A percentile compares a stretch with the other conserved stretches of the same genome.
Conservation (phyloP, 495 filamentous ascomycete genomes). For the Penicillium maclennaniae region DNA sequence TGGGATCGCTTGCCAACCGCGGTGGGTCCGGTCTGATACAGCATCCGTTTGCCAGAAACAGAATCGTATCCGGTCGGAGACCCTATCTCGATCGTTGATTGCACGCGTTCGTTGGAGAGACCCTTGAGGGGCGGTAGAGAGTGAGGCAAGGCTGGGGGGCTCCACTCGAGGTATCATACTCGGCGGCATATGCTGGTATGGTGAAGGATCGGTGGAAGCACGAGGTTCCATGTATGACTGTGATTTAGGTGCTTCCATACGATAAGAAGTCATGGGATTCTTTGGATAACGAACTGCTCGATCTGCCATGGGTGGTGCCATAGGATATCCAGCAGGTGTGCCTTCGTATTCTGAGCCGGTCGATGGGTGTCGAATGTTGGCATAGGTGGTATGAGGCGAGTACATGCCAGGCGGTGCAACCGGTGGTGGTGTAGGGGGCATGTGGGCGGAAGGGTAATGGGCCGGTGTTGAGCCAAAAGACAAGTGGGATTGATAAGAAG, state of each 20-base stretch:
- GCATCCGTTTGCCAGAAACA: constrained; percentile 23
- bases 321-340: constrained; percentile 29
- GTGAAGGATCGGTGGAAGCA: constrained; percentile 25
- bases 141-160: constrained; percentile 25
- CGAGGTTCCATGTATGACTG: constrained; percentile 26
- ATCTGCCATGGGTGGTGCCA: constrained; percentile 24
- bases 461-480: constrained; percentile 41
- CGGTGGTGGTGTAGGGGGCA: constrained; percentile 45
- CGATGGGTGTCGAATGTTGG: constrained; percentile 39
- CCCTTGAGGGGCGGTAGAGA: constrained; percentile 25
- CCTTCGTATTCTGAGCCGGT: constrained; percentile 35
- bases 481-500: constrained; percentile 38
- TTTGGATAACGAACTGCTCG: constrained; percentile 25
- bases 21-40: constrained; percentile 31
- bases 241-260: constrained; percentile 28
- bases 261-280: constrained; percentile 28
- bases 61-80: constrained; percentile 27
- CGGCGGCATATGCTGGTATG: constrained; percentile 27
- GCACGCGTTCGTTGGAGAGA: constrained; percentile 21
- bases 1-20: constrained; percentile 36
- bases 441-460: constrained; percentile 44
- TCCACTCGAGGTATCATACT: constrained; percentile 19
- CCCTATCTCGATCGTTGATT: constrained; percentile 23
- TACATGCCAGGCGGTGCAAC: constrained; percentile 42
- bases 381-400: constrained; percentile 39